Evolutionary conservation across 352 stramenopile species (phyloP), one percentile per base, ranked within the genome.

Genomic region (Phytophthora foliorum): DNA sequence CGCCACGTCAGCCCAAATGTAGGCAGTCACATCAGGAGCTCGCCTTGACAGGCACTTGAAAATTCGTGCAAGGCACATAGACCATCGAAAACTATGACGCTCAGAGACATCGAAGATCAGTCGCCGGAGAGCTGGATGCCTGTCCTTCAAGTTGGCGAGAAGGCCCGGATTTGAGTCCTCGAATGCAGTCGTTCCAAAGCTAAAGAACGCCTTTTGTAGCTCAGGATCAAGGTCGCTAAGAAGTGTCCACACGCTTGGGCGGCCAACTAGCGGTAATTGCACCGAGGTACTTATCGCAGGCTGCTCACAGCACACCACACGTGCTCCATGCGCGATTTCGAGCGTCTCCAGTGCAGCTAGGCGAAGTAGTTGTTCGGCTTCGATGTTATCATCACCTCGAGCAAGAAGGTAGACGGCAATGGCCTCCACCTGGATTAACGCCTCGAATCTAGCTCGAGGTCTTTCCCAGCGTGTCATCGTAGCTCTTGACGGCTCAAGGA

Each of bases 401-500:
- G 77, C 75, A 1, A 95, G 69, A 19, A 95, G 42, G 31, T 87
- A 92, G 6, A 95, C 62, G 0, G 72, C 67, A 0, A 82, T 59
- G 16, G 85, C 82, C 46, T 95, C 87, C 1, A 90, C 70, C n/a
- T 92, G 82, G 27, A 86, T 70, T 27, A 94, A 68, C 2, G 82
- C 84, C 19, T 90, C 81, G 3, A 81, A 65, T 32, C 56, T 57
- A 24, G 64, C 67, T 19, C 74, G 77, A 3, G 31, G 8, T 49
- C 38, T 70, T 54, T 83, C 67, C 85, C 85, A 91, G 6, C 67
- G 64, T 16, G 24, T 71, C 27, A 38, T 32, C n/a, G 42, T 60
- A 41, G 31, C 45, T 72, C 22, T 63, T 6, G 46, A 55, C 19
- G 57, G 52, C 3, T 68, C 58, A 16, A 93, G 39, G 3, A 90